phyloP scores from a whole-genome alignment of 1,284 basidiomycete genomes.

The Ceratobasidium sp. region DNA sequence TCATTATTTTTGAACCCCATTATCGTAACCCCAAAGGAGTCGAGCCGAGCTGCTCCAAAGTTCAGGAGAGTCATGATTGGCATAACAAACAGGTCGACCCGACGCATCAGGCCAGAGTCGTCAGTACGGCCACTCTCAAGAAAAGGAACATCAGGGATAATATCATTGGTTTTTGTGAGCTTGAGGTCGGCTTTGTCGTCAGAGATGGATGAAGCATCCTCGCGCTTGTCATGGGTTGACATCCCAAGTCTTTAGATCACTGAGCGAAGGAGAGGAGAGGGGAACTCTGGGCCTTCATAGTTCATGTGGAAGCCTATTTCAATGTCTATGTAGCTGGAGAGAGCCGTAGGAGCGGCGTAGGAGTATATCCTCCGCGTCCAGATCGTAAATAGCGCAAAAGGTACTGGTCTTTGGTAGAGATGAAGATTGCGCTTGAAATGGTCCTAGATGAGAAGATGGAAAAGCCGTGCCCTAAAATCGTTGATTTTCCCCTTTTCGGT shows the following conservation, averaged over 20 bases:
- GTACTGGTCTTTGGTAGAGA: not conserved
- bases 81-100: conserved; percentile 19
- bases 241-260: not conserved
- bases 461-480: no score
- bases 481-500: no score
- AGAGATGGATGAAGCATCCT: not conserved
- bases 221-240: not conserved
- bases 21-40: conserved; percentile 21
- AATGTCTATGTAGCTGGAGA: not conserved
- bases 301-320: conserved; percentile 5
- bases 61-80: conserved; percentile 19
- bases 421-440: conserved; percentile 6
- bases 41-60: conserved; percentile 30
- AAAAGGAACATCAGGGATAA: conserved; percentile 7
- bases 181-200: conserved; percentile 22
- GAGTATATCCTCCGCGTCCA: not conserved
- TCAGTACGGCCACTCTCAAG: conserved; percentile 1
- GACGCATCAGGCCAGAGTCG: conserved; percentile 1
- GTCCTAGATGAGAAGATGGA: conserved; percentile 7
- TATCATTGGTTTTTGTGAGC: not conserved
- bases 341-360: not conserved
- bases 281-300: conserved; percentile 1
- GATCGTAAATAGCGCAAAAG: not conserved
- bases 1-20: conserved; percentile 35
- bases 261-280: not conserved